A percentile compares a stretch with the other conserved stretches of the same genome.
Evolutionary conservation across 1,284 basidiomycete species (phyloP).

Genomic region (Amylostereum areolatum): DNA sequence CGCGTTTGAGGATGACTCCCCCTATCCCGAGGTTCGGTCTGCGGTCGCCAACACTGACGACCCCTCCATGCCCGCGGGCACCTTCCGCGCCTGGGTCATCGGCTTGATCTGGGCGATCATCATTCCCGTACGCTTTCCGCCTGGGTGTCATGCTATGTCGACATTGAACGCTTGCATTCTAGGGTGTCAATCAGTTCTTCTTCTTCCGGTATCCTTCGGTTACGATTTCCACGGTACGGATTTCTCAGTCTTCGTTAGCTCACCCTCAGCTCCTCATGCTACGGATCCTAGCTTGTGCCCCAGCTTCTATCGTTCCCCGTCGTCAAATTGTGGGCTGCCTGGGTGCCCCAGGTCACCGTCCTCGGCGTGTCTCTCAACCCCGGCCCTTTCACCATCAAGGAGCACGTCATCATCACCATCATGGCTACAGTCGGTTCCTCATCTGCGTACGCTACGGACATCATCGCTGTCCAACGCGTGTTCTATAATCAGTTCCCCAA

Average conservation of each 20-base stretch:
- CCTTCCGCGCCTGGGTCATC: constrained; percentile 60
- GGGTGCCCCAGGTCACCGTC: constrained; percentile 43
- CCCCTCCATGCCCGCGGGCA: constrained; percentile 51
- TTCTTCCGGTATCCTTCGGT: constrained; percentile 60
- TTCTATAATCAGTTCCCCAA: constrained; percentile 59
- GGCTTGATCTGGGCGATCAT: constrained; percentile 53
- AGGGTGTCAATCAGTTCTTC: constrained; percentile 53
- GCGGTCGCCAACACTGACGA: constrained; percentile 74
- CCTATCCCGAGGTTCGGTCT: constrained; percentile 74
- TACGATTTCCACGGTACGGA: constrained; percentile 14
- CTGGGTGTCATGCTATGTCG: neutral
- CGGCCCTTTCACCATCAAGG: constrained; percentile 69
- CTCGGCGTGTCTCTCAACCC: constrained; percentile 56
- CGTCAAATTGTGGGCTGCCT: constrained; percentile 43
- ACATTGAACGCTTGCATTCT: constrained; percentile 19
- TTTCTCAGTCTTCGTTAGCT: neutral
- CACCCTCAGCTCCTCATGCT: constrained; percentile 19
- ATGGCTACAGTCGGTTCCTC: constrained; percentile 69
- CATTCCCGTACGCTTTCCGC: constrained; percentile 27
- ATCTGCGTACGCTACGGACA: constrained; percentile 69
- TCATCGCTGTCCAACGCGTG: constrained; percentile 66
- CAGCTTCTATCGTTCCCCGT: constrained; percentile 52
- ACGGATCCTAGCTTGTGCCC: constrained; percentile 33
- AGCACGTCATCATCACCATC: constrained; percentile 65
- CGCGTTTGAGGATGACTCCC: constrained; percentile 45